phyloP scores from a whole-genome alignment of 352 stramenopile genomes.

The Aphanomyces stellatus region DNA sequence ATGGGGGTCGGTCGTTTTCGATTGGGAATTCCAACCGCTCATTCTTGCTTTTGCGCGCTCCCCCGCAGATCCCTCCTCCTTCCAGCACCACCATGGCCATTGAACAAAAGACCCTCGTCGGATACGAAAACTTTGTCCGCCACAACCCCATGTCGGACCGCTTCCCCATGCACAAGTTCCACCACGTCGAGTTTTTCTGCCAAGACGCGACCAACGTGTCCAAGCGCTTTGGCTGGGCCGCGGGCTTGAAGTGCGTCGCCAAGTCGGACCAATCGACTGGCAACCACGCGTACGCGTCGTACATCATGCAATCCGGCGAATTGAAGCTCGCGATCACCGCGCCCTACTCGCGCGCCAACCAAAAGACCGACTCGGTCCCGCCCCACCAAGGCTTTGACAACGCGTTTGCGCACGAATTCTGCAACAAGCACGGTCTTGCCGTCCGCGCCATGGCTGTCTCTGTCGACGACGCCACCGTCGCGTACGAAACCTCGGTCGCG shows the following conservation, averaged over 20 bases:
- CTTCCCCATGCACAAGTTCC: slow-evolving; percentile 71
- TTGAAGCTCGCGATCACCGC: slow-evolving; percentile 84
- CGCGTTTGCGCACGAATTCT: slow-evolving; percentile 60
- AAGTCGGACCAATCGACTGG: slow-evolving; percentile 84
- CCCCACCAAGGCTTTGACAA: slow-evolving; percentile 28
- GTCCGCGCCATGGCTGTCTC: slow-evolving; percentile 73
- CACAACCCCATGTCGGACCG: slow-evolving; percentile 67
- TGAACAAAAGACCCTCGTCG: slow-evolving; percentile 60
- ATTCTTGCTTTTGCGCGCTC: no score
- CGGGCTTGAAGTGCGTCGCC: slow-evolving; percentile 72
- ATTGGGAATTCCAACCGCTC: not conserved
- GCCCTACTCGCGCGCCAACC: slow-evolving; percentile 67
- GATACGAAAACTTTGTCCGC: slow-evolving; percentile 65
- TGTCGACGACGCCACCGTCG: slow-evolving; percentile 60
- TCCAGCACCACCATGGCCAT: not conserved
- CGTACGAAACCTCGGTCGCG: slow-evolving; percentile 67
- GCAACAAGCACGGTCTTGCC: slow-evolving; percentile 69
- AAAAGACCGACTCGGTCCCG: slow-evolving; percentile 29
- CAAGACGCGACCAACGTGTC: slow-evolving; percentile 65
- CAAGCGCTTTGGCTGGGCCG: slow-evolving; percentile 71
- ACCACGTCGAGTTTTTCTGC: slow-evolving; percentile 83
- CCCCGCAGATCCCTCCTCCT: no score
- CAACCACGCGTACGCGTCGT: slow-evolving; percentile 79
- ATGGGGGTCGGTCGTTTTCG: not conserved
- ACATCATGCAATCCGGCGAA: slow-evolving; percentile 74